These are phyloP conservation scores for Thuidium tamariscinum DNA, from an alignment of 225 moss, liverwort and hornwort genomes.

Conservation along the genomic window DNA sequence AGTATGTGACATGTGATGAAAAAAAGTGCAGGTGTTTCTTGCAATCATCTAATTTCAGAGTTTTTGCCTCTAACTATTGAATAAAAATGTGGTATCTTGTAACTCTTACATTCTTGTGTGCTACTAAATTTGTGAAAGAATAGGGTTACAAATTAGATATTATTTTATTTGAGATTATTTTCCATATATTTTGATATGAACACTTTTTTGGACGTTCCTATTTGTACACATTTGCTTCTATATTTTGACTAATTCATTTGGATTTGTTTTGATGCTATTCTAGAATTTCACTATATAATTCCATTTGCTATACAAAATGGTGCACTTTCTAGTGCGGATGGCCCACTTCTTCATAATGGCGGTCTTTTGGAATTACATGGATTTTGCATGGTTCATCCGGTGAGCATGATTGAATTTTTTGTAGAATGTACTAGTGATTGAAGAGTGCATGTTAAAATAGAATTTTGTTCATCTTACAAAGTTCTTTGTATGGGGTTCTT, in stretches of 20 bases:
- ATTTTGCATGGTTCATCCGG: background rate
- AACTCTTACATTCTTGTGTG: too few species aligned
- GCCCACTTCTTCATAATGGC: background rate
- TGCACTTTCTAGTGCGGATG: background rate
- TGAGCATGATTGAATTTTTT: background rate
- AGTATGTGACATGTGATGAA: too few species aligned
- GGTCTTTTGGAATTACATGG: background rate
- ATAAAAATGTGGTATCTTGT: too few species aligned
- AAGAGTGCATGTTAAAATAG: background rate
- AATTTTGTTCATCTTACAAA: too few species aligned
- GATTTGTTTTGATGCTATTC: background rate
- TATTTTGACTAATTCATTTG: accelerated
- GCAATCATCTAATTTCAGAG: too few species aligned
- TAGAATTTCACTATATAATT: background rate
- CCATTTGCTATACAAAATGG: background rate
- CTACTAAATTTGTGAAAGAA: background rate
- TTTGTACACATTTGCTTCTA: accelerated
- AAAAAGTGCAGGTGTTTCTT: too few species aligned
- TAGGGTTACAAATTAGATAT: background rate
- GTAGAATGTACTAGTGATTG: background rate
- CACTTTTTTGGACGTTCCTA: background rate
- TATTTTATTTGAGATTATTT: background rate
- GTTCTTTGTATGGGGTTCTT: too few species aligned
- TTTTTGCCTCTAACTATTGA: too few species aligned
- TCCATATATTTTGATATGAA: accelerated